Conservation (phyloP, 2,329 filamentous ascomycete genomes). For the Didymella exigua region DNA sequence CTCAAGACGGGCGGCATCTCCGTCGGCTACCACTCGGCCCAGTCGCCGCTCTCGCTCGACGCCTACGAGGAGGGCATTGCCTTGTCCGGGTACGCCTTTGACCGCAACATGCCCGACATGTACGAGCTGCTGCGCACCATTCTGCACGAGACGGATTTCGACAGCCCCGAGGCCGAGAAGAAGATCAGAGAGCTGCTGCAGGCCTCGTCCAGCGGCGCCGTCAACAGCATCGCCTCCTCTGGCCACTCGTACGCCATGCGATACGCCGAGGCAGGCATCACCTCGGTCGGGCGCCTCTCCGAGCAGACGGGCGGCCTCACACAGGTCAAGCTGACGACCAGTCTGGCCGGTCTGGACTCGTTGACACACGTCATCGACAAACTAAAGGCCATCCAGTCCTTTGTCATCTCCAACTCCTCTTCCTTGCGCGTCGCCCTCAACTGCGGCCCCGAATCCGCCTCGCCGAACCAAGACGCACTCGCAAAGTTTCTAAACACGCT, state of each 20-base stretch:
- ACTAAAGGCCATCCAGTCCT: slow-evolving; percentile 80
- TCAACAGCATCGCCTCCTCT: slow-evolving; percentile 89
- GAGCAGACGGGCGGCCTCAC: slow-evolving; percentile 91
- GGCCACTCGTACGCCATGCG: slow-evolving; percentile 87
- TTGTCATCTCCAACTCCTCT: slow-evolving; percentile 71
- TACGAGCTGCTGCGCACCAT: slow-evolving; percentile 82
- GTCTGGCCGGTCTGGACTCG: slow-evolving; percentile 75
- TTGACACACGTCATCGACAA: slow-evolving; percentile 79
- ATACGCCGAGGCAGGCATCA: slow-evolving; percentile 80
- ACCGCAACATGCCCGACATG: slow-evolving; percentile 90
- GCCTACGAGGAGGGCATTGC: slow-evolving; percentile 79
- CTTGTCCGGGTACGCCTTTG: slow-evolving; percentile 84
- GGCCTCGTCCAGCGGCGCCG: slow-evolving; percentile 82
- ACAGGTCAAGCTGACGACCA: slow-evolving; percentile 83
- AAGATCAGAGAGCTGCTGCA: slow-evolving; percentile 88
- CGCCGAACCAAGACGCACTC: slow-evolving; percentile 72
- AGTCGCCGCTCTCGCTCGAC: slow-evolving; percentile 74
- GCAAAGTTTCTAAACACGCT: slow-evolving; percentile 70
- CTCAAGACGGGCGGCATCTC: slow-evolving; percentile 92
- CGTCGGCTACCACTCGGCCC: slow-evolving; percentile 80
- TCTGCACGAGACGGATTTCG: slow-evolving; percentile 87
- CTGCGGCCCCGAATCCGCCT: slow-evolving; percentile 76
- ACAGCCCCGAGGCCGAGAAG: slow-evolving; percentile 76
- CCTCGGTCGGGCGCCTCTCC: slow-evolving; percentile 70
- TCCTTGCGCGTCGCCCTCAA: slow-evolving; percentile 82